phyloP scores from a whole-genome alignment of 352 stramenopile genomes.

The Phytophthora aleatoria region DNA sequence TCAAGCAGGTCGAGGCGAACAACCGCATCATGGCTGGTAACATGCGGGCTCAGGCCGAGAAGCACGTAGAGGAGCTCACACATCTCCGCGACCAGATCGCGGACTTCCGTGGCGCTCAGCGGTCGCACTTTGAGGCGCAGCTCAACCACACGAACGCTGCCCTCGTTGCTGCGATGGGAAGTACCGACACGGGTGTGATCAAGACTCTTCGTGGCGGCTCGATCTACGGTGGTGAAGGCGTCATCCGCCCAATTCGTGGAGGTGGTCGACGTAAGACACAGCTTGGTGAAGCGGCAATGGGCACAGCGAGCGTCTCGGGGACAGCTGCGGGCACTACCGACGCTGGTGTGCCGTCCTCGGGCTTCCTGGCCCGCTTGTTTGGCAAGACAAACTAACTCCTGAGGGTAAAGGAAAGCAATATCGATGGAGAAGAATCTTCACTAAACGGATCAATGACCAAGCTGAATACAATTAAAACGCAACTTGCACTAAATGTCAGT shows the following conservation, averaged over 20 bases:
- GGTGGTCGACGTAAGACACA: slow-evolving; percentile 68
- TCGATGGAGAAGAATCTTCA: no score
- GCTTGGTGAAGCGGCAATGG: slow-evolving; percentile 28
- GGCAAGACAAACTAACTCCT: slow-evolving; percentile 45
- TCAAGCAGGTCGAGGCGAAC: slow-evolving; percentile 90
- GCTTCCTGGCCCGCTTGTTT: slow-evolving; percentile 63
- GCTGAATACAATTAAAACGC: no score
- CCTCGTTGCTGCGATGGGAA: slow-evolving; percentile 31
- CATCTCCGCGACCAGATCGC: slow-evolving; percentile 86
- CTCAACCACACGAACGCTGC: slow-evolving; percentile 51
- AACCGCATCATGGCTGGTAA: slow-evolving; percentile 89
- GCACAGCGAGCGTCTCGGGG: slow-evolving; percentile 6
- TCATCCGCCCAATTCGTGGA: slow-evolving; percentile 78
- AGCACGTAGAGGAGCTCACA: slow-evolving; percentile 88
- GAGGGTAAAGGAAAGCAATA: no score
- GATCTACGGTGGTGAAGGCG: slow-evolving; percentile 64
- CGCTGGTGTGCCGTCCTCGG: slow-evolving; percentile 29
- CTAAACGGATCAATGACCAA: no score
- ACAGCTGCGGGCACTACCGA: slow-evolving; percentile 4
- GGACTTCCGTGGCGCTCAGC: slow-evolving; percentile 78
- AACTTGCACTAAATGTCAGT: no score
- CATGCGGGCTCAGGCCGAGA: slow-evolving; percentile 88
- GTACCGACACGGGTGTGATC: slow-evolving; percentile 45
- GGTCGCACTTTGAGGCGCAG: slow-evolving; percentile 79
- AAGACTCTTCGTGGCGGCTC: slow-evolving; percentile 74